Evolutionary conservation across 2,329 filamentous ascomycete species (phyloP).

Genomic region (Zymoseptoria passerinii): DNA sequence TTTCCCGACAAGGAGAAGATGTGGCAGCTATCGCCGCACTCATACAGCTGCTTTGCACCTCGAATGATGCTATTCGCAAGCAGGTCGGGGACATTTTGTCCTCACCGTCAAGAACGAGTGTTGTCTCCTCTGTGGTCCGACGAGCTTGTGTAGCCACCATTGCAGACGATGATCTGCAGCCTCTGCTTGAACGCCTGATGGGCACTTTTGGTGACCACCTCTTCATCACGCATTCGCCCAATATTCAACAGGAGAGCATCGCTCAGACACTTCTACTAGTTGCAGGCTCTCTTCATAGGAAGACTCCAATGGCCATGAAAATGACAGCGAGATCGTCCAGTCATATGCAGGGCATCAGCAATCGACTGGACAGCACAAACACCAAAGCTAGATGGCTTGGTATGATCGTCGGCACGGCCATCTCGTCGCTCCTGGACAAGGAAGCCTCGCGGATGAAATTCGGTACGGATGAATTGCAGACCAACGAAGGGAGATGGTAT

Average conservation of each 20-base stretch:
- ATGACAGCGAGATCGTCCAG: constrained; percentile 61
- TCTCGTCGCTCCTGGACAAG: constrained; percentile 56
- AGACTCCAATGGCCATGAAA: constrained; percentile 56
- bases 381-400: constrained; percentile 70
- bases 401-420: constrained; percentile 73
- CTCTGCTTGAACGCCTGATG: constrained; percentile 61
- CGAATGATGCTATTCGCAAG: constrained; percentile 10
- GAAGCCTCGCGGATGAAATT: constrained; percentile 70
- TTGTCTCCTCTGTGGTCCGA: constrained; percentile 17
- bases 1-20: neutral
- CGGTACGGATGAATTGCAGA: constrained; percentile 68
- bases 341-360: constrained; percentile 75
- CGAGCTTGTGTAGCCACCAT: constrained; percentile 24
- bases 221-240: constrained; percentile 75
- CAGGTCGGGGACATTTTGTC: constrained; percentile 17
- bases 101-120: constrained; percentile 17
- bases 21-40: constrained; percentile 11
- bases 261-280: constrained; percentile 69
- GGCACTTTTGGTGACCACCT: constrained; percentile 74
- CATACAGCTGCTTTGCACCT: constrained; percentile 10
- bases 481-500: constrained; percentile 67
- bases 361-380: constrained; percentile 71
- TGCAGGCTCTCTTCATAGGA: constrained; percentile 65
- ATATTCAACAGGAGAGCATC: constrained; percentile 82
- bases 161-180: constrained; percentile 31